Percentiles rank a stretch among this genome's conserved stretches.
These are phyloP conservation scores for Encephalitozoon cuniculi DNA, from an alignment of 371 early-diverging fungal species.

Conservation along the genomic window DNA sequence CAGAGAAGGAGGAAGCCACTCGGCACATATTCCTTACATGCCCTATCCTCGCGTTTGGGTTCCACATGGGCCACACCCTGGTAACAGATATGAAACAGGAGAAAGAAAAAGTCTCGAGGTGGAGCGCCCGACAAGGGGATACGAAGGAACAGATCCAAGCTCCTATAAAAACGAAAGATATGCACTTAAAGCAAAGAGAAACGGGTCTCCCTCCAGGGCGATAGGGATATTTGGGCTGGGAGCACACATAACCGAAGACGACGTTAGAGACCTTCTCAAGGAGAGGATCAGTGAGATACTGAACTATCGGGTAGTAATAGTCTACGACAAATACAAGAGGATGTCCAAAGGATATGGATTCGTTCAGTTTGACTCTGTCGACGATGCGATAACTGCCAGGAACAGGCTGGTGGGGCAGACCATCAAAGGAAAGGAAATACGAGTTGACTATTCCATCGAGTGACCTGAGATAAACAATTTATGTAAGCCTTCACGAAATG, in stretches of 20 bases:
- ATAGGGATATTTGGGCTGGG: conserved; percentile 57
- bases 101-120: not conserved
- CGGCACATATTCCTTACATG: not conserved
- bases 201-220: conserved; percentile 44
- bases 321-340: conserved; percentile 47
- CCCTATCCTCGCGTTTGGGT: not conserved
- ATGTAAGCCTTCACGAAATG: not conserved
- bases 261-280: conserved; percentile 49
- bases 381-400: conserved; percentile 53
- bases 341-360: conserved; percentile 55
- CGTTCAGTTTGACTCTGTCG: conserved; percentile 54
- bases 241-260: conserved; percentile 40
- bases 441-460: conserved; percentile 55
- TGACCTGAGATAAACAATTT: not conserved
- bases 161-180: not conserved
- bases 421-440: conserved; percentile 38
- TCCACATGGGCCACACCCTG: not conserved
- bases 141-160: not conserved
- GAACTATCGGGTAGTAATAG: conserved; percentile 34
- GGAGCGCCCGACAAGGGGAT: not conserved
- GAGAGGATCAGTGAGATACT: conserved; percentile 39
- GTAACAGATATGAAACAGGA: not conserved
- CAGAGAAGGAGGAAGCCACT: not conserved
- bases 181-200: conserved; percentile 8
- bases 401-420: conserved; percentile 44